Base-by-base conservation (phyloP, 73 alveolate genomes). In the Paramecium bursaria region DNA sequence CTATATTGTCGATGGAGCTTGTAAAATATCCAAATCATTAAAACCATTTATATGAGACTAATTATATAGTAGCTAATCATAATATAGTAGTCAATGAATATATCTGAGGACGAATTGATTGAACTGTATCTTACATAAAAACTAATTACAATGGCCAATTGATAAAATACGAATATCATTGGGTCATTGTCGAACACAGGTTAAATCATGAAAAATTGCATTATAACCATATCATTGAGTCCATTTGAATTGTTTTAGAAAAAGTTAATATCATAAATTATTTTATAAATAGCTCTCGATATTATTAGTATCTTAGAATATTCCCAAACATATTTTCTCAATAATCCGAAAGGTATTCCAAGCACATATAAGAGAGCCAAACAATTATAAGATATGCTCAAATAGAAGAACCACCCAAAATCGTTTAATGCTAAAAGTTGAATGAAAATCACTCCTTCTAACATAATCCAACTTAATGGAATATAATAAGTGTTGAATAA, bases 381-480 rank as follows among this genome's bases (percentile, higher is more conserved):
- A 3, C 82, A 53, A 14, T 67, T 67, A 26, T 67, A 67, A 5
- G 50, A 42, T 21, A 31, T 39, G 19, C 50, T 25, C 19, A 67
- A 67, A 39, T 67, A 39, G 2, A 67, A 47, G 15, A 67, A 42
- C 82, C 82, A 67, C 10, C 60, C 21, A 19, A 39, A 67, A 67
- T 42, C 35, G 1, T 4, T 13, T 4, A 21, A 35, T 4, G 26
- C 35, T 4, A 19, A 25, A 33, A 67, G 19, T 39, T 67, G 23
- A 1, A 67, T 19, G 17, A 67, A 67, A 19, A 67, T 67, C 21
- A 57, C 82, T 0, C 82, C 82, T 35, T 67, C 82, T 1, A 67
- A 53, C 3, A 67, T 11, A 53, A 67, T 67, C 82, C 82, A 67
- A 35, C 82, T 67, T 4, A 67, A 67, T 0, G 55, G 55, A 67